Base-by-base conservation (phyloP, 202 grass and related monocot species). In the Zoysia matrella region DNA sequence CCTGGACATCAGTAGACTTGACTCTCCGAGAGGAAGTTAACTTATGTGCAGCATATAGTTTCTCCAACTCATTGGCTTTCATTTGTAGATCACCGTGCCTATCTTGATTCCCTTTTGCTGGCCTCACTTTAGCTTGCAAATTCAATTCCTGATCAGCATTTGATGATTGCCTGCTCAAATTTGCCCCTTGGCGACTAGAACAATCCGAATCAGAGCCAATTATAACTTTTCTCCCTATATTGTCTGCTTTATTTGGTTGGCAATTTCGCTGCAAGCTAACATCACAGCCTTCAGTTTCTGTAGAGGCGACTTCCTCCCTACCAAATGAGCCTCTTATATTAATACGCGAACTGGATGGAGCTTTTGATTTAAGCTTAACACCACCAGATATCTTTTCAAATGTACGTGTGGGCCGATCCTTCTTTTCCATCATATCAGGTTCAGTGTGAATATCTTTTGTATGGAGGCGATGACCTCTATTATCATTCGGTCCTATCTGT, bases 1-100 rank as follows among this genome's bases (percentile, higher is more conserved):
- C 79, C 65, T 73, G 81, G 11, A 73, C 36, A 51, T 90, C 89
- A 41, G 82, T 79, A 66, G 71, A 72, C 74, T 83, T 94, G 67
- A 79, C 86, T 91, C 91, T 93, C 66, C 96, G 68, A 73, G 83
- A 86, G 60, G 91, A 94, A 75, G 83, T 63, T 76, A 94, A 82
- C 74, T 94, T 94, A 67, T 96, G 93, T 47, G 87, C 93, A 75
- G 93, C 91, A 87, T 94, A 99, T 74, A 94, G 76, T 82, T 99
- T 99, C 85, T 99, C 93, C 83, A 99, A 81, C 52, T 96, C 96
- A 74, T 94, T 91, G 43, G 96, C 96, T 52, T 96, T 99, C 81
- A 89, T 92, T 85, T 91, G 89, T 22, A 96, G 78, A 80, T 93
- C 89, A 83, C 89, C 88, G 83, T 97, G 88, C 62, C 71, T 72